phyloP scores from a whole-genome alignment of 2,329 filamentous ascomycete genomes.

The Arachnopeziza araneosa region DNA sequence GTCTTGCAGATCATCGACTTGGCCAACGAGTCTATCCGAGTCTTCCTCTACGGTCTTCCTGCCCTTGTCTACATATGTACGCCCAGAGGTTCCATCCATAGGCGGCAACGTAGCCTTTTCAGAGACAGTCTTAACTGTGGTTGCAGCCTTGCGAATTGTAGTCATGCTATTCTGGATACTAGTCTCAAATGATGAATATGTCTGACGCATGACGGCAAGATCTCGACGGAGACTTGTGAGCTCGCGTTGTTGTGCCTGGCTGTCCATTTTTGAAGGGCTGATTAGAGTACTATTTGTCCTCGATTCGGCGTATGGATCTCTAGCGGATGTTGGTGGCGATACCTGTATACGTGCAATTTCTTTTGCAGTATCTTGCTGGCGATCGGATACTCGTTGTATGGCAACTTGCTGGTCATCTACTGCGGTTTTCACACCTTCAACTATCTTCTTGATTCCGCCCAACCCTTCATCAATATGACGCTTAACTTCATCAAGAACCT shows the following conservation, averaged over 20 bases:
- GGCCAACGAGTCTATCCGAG: constrained; percentile 82
- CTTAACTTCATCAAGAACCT: constrained; percentile 92
- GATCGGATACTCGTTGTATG: constrained; percentile 81
- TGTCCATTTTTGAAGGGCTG: constrained; percentile 26
- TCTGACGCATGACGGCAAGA: constrained; percentile 85
- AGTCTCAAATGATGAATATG: constrained; percentile 84
- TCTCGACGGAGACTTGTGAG: constrained; percentile 80
- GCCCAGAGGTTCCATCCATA: constrained; percentile 72
- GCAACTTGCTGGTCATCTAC: constrained; percentile 78
- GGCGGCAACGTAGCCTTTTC: constrained; percentile 65
- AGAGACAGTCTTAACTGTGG: constrained; percentile 70
- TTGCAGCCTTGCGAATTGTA: constrained; percentile 73
- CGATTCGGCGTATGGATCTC: background rate
- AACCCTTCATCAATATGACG: constrained; percentile 92
- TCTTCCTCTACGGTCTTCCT: constrained; percentile 84
- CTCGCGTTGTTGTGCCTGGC: constrained; percentile 63
- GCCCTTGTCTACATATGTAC: constrained; percentile 76
- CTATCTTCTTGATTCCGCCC: constrained; percentile 68
- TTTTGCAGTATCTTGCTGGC: constrained; percentile 82
- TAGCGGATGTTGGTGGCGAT: constrained; percentile 26
- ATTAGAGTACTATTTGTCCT: constrained; percentile 23
- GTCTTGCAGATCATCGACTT: constrained; percentile 96
- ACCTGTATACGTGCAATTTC: constrained; percentile 60
- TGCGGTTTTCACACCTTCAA: constrained; percentile 81
- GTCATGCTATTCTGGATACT: constrained; percentile 87